Evolutionary conservation across 352 stramenopile species (phyloP), one percentile per base, ranked within the genome.

Genomic region (Globisporangium paroecandrum): DNA sequence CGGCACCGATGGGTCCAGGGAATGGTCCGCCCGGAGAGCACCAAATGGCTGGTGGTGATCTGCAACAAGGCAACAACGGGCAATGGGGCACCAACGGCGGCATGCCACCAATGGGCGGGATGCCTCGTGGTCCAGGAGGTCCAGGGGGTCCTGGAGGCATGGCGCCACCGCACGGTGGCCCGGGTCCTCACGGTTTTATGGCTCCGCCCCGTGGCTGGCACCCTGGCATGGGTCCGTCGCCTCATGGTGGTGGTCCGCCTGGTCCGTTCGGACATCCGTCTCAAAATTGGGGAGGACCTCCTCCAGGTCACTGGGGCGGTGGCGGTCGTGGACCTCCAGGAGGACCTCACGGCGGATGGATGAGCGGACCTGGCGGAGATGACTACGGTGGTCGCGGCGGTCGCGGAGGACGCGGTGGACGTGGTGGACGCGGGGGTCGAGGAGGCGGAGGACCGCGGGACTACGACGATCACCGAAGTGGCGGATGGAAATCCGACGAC

Each of bases 151-250:
- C 69, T n/a, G 73, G 75, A 53, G 66, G 69, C 46, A 67, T 70
- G 24, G 67, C 36, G 1, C 29, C 46, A n/a, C 61, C 24, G 7
- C 49, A 54, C 4, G 61, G 62, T 20, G 60, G 18, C n/a, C 54
- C 64, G 36, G 72, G 62, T 34, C 72, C 65, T 47, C 71, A 77
- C 29, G 75, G 77, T 0, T 89, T 90, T 67, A 89, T 93, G 78
- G 69, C 62, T 6, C 83, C 81, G n/a, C 85, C 82, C 7, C 75
- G 74, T 5, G 85, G 83, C 0, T 91, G 85, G 83, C 83, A 91
- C 38, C 83, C 83, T 62, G 77, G 82, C 32, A 91, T 91, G 83
- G 83, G 82, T 0, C 85, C 85, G 6, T 81, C 74, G 10, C 69
- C 69, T 9, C 58, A 66, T 27, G 58, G 49, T 5, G 65, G 68